These are phyloP conservation scores for Paramecium sonneborni DNA, from an alignment of 73 alveolate species.

Conservation along the genomic window DNA sequence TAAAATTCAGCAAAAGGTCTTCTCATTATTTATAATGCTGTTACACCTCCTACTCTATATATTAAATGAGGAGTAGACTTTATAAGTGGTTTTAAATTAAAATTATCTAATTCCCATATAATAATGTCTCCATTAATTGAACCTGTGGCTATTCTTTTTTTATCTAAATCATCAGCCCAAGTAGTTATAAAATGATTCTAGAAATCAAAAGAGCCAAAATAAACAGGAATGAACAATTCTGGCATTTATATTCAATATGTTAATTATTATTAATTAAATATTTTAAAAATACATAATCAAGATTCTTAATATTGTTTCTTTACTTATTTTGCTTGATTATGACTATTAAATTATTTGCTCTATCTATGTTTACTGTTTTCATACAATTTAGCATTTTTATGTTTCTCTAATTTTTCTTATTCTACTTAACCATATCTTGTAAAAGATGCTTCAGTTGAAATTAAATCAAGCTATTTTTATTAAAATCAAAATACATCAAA, in stretches of 20 bases:
- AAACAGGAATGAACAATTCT: constrained; percentile 4
- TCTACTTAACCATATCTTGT: neutral
- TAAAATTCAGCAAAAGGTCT: constrained; percentile 54
- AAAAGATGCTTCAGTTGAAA: neutral
- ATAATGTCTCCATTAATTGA: constrained; percentile 40
- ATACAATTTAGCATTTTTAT: neutral
- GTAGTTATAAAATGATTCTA: constrained; percentile 19
- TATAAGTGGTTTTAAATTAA: neutral
- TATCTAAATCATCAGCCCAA: neutral
- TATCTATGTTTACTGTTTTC: neutral
- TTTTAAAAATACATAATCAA: neutral
- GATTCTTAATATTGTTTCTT: neutral
- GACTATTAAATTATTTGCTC: neutral
- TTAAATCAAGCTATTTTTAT: neutral
- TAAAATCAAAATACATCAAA: neutral
- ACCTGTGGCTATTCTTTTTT: constrained; percentile 6
- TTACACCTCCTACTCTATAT: constrained; percentile 21
- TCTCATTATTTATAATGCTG: constrained; percentile 21
- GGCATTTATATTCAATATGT: neutral
- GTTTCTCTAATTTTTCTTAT: neutral
- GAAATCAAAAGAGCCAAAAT: neutral
- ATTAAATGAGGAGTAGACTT: neutral
- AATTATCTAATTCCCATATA: neutral
- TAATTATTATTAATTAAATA: neutral
- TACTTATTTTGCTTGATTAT: neutral